phyloP scores from a whole-genome alignment of 345 rosid species.

The Gossypium anomalum region DNA sequence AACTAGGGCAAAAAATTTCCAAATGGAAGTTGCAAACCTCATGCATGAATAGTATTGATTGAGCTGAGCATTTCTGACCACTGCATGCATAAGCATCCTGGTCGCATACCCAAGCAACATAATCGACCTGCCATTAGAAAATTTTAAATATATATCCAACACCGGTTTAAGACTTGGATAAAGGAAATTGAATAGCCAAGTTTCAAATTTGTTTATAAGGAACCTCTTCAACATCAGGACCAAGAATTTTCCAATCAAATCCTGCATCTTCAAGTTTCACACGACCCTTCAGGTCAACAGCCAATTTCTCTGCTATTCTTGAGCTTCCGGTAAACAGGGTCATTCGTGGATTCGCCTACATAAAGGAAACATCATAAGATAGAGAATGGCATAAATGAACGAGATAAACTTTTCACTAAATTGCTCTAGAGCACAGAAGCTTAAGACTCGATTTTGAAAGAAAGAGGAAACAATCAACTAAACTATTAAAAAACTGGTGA shows the following conservation, averaged over 20 bases:
- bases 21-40: slow-evolving; percentile 55
- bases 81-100: slow-evolving; percentile 99
- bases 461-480: not conserved
- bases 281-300: slow-evolving; percentile 81
- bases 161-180: not conserved
- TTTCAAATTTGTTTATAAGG: not conserved
- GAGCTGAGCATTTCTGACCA: slow-evolving; percentile 98
- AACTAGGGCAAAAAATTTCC: not conserved
- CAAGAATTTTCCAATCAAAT: slow-evolving; percentile 96
- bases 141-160: slow-evolving; percentile 10
- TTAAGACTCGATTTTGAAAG: not conserved
- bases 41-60: slow-evolving; percentile 88
- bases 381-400: not conserved
- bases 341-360: slow-evolving; percentile 88
- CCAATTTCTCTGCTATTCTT: slow-evolving; percentile 90
- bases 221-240: slow-evolving; percentile 98
- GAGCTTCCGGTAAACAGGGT: slow-evolving; percentile 98
- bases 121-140: slow-evolving; percentile 63
- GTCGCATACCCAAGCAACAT: slow-evolving; percentile 96
- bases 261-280: slow-evolving; percentile 97
- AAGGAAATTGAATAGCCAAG: not conserved
- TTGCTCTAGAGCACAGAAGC: not conserved
- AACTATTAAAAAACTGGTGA: not conserved
- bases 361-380: not conserved
- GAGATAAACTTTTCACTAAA: not conserved